A percentile compares a stretch with the other conserved stretches of the same genome.
Evolutionary conservation across 2,329 filamentous ascomycete species (phyloP).

Genomic region (Colletotrichum echinochloae): DNA sequence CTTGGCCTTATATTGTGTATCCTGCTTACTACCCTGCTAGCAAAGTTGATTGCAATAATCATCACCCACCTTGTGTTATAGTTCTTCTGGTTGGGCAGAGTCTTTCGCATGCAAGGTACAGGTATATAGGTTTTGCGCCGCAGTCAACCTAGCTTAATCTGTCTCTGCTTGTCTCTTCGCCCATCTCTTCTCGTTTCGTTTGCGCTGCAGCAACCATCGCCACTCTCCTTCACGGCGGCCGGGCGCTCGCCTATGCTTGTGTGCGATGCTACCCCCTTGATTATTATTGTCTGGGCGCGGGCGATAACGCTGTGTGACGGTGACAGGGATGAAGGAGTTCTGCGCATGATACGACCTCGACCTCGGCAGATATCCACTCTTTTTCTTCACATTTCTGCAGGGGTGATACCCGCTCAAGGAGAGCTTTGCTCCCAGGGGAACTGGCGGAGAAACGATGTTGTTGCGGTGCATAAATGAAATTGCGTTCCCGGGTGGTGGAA

Average conservation of each 20-base stretch:
- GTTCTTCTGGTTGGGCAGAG: background rate
- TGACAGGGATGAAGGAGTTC: constrained; percentile 20
- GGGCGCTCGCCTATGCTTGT: too few species aligned
- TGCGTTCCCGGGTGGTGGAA: background rate
- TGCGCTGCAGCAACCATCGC: too few species aligned
- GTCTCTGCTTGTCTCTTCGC: background rate
- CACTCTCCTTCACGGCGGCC: background rate
- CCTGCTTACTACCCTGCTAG: background rate
- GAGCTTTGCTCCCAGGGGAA: background rate
- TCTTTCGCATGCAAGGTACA: background rate
- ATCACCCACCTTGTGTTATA: background rate
- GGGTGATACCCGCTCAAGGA: constrained; percentile 1
- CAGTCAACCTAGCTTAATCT: background rate
- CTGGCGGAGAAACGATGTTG: background rate
- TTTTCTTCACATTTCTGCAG: background rate
- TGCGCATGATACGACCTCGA: constrained; percentile 5
- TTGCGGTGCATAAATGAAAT: constrained; percentile 29
- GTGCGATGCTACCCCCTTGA: too few species aligned
- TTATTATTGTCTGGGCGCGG: background rate
- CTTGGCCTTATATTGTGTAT: too few species aligned
- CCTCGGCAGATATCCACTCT: constrained; percentile 22
- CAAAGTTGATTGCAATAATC: background rate
- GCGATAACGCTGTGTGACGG: background rate
- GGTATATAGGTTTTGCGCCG: background rate
- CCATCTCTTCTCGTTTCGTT: background rate